Evolutionary conservation across 441 rosid genomes (phyloP).

Genomic region (Flueggea neowawraea): DNA sequence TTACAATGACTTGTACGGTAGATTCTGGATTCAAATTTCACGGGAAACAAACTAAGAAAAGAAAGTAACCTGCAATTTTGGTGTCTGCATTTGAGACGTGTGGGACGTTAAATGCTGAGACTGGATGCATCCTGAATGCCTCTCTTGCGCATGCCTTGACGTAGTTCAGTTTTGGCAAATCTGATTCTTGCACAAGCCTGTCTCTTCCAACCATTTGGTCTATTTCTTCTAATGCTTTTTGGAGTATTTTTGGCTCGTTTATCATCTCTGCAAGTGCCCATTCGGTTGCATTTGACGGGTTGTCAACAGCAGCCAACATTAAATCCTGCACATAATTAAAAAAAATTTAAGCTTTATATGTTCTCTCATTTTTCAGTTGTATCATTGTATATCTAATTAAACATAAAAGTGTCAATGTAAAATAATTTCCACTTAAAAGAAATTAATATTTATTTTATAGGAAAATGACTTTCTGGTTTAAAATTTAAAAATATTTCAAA

Average conservation of each 20-base stretch:
- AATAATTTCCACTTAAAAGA: too few species aligned
- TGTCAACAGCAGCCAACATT: constrained; percentile 6
- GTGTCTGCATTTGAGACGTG: constrained; percentile 5
- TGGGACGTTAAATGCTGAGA: constrained; percentile 15
- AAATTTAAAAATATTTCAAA: too few species aligned
- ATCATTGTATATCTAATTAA: too few species aligned
- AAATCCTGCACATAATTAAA: not conserved
- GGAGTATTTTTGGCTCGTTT: constrained; percentile 10
- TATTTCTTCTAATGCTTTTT: constrained; percentile 4
- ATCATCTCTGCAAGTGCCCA: constrained; percentile 18
- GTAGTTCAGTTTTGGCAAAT: constrained; percentile 11
- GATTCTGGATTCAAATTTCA: too few species aligned
- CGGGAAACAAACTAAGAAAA: too few species aligned
- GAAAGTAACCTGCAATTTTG: not conserved
- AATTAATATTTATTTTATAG: too few species aligned
- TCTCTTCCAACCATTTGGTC: constrained; percentile 13
- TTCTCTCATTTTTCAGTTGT: too few species aligned
- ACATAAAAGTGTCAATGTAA: too few species aligned
- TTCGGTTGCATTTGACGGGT: constrained; percentile 15
- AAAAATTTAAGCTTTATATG: too few species aligned
- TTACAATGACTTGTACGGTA: too few species aligned
- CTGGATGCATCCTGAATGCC: constrained; percentile 11
- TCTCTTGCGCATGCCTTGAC: not conserved
- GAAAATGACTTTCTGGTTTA: too few species aligned
- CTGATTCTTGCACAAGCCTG: constrained; percentile 17